Evolutionary conservation across 805 yeast genomes (phyloP).

Genomic region (Candida boleticola): DNA sequence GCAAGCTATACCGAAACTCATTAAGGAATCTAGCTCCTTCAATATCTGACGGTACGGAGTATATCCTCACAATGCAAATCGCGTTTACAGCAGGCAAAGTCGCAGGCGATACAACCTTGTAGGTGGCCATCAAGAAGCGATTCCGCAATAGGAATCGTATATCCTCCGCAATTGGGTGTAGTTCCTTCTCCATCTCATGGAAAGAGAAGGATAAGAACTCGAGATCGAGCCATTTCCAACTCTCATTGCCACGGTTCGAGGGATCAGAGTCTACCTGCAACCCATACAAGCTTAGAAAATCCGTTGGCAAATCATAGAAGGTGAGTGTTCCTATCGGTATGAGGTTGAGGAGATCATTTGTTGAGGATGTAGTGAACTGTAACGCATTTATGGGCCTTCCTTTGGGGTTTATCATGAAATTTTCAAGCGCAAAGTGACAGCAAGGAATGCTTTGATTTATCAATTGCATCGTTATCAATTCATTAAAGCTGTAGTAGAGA

Average conservation of each 20-base stretch:
- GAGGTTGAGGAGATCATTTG: conserved; percentile 40
- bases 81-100: not conserved
- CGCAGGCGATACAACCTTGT: conserved; percentile 11
- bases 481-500: too few relatives aligned
- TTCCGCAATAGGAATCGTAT: conserved; percentile 43
- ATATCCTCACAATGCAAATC: conserved; percentile 41
- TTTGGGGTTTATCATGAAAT: conserved; percentile 62
- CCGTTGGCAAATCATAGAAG: conserved; percentile 41
- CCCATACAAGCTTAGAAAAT: conserved; percentile 33
- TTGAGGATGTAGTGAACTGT: conserved; percentile 30
- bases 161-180: conserved; percentile 28
- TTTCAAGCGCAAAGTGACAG: too few relatives aligned
- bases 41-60: conserved; percentile 47
- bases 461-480: too few relatives aligned
- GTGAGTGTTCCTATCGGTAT: conserved; percentile 51
- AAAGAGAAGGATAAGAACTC: conserved; percentile 25
- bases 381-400: conserved; percentile 45
- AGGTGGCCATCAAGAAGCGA: conserved; percentile 46
- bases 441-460: too few relatives aligned
- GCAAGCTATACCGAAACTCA: conserved; percentile 33
- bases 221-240: conserved; percentile 59
- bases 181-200: conserved; percentile 9
- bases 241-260: conserved; percentile 18
- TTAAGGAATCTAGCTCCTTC: conserved; percentile 27
- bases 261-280: conserved; percentile 5